phyloP scores from a whole-genome alignment of 768 basidiomycete species.

The Peribolospora baueri region DNA sequence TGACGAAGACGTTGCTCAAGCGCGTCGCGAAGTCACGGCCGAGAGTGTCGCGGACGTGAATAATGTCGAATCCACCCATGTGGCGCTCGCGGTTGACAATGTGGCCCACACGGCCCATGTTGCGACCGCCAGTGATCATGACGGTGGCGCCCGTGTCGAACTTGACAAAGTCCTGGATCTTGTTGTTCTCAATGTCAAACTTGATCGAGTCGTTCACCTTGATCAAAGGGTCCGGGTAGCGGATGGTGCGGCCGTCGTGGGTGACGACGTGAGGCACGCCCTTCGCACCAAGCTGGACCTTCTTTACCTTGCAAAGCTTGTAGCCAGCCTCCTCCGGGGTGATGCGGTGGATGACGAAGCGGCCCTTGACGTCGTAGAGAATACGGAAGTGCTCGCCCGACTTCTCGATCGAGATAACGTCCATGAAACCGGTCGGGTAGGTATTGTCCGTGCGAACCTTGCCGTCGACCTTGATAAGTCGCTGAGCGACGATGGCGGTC shows the following conservation, averaged over 20 bases:
- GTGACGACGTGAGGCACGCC: slow-evolving; percentile 94
- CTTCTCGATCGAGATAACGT: slow-evolving; percentile 91
- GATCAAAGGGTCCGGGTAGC: slow-evolving; percentile 91
- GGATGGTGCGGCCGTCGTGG: slow-evolving; percentile 98
- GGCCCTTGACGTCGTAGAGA: slow-evolving; percentile 97
- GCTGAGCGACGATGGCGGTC: slow-evolving; percentile 77
- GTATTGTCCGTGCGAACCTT: slow-evolving; percentile 97
- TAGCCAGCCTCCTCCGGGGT: slow-evolving; percentile 85
- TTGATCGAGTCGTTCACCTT: slow-evolving; percentile 92
- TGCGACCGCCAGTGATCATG: slow-evolving; percentile 95
- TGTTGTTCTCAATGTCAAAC: slow-evolving; percentile 81
- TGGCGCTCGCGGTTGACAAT: slow-evolving; percentile 95
- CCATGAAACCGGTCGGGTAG: slow-evolving; percentile 93
- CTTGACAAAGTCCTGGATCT: slow-evolving; percentile 71
- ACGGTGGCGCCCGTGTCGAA: slow-evolving; percentile 95
- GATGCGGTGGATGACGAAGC: slow-evolving; percentile 98
- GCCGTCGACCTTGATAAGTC: slow-evolving; percentile 90
- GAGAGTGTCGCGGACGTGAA: slow-evolving; percentile 84
- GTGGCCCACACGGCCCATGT: slow-evolving; percentile 95
- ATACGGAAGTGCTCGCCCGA: slow-evolving; percentile 99
- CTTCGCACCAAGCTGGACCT: slow-evolving; percentile 69
- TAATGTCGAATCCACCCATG: slow-evolving; percentile 93
- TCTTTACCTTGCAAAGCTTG: slow-evolving; percentile 36
- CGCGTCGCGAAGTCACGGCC: slow-evolving; percentile 95
- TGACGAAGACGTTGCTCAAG: slow-evolving; percentile 91